Conservation (phyloP, 176 grass and related monocot genomes). For the Themeda triandra region DNA sequence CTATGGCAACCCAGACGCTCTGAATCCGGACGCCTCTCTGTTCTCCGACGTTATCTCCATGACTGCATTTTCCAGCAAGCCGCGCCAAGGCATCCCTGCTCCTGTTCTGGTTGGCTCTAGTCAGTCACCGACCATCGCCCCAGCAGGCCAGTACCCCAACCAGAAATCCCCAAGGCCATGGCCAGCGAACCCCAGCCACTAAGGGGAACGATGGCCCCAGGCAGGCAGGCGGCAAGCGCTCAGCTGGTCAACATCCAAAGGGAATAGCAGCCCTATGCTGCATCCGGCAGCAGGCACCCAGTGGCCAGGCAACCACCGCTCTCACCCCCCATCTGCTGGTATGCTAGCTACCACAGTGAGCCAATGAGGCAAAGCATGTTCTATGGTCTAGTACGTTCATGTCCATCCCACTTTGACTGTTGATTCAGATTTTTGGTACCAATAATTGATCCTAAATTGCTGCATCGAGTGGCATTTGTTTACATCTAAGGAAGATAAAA, state of each 20-base stretch:
- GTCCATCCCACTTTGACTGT: not conserved
- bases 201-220: not conserved
- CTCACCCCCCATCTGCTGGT: not conserved
- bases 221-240: not conserved
- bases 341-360: not conserved
- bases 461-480: not conserved
- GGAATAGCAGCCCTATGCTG: not conserved
- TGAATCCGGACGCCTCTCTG: not conserved
- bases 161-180: not conserved
- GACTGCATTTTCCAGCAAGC: not conserved
- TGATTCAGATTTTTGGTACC: not conserved
- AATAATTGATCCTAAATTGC: not conserved
- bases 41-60: not conserved
- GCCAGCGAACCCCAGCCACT: not conserved
- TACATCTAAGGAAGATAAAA: not conserved
- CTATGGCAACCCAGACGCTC: not conserved
- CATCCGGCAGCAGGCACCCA: too few relatives aligned
- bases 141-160: not conserved
- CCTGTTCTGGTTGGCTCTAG: not conserved
- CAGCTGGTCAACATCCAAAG: not conserved
- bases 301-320: not conserved
- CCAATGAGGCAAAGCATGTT: not conserved
- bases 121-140: not conserved
- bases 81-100: not conserved
- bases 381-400: not conserved